Conservation (phyloP, 2,329 filamentous ascomycete species). For the Cordyceps cicadae region DNA sequence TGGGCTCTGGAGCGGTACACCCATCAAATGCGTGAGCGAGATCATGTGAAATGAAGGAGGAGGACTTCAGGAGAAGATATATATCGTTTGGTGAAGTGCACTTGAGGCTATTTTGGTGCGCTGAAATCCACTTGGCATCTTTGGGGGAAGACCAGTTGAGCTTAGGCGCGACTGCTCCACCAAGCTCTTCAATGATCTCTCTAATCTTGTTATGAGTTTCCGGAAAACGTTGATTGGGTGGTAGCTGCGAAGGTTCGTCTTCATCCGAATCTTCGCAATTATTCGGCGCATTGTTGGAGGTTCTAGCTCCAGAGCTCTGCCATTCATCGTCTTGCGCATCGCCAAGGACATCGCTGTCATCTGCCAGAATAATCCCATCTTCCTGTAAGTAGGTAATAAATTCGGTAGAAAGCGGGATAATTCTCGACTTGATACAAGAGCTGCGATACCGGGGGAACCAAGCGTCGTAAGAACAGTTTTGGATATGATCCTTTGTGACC, state of each 20-base stretch:
- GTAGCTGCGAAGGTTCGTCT: conserved; percentile 28
- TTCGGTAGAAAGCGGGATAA: conserved; percentile 65
- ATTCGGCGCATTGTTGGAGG: conserved; percentile 24
- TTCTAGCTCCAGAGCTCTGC: conserved; percentile 26
- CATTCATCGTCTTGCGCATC: conserved; percentile 50
- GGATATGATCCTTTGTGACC: conserved; percentile 75
- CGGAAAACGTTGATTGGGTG: conserved; percentile 51
- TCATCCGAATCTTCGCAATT: conserved; percentile 49
- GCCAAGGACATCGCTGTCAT: conserved; percentile 46
- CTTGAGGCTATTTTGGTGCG: conserved; percentile 78
- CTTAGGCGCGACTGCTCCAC: conserved; percentile 82
- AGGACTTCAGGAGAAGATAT: conserved; percentile 88
- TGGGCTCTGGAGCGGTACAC: conserved; percentile 32
- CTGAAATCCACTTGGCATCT: conserved; percentile 88
- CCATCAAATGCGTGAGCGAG: conserved; percentile 88
- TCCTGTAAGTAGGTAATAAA: conserved; percentile 84
- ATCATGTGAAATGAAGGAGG: conserved; percentile 90
- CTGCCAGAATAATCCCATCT: conserved; percentile 83
- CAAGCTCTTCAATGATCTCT: conserved; percentile 68
- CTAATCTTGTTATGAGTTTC: conserved; percentile 72
- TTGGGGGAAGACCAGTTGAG: conserved; percentile 97
- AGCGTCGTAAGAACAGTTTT: conserved; percentile 87
- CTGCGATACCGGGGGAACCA: conserved; percentile 84
- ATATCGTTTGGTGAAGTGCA: conserved; percentile 84
- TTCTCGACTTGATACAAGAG: conserved; percentile 75